Evolutionary conservation across 345 rosid genomes (phyloP).

Genomic region (rapeseed (Brassica napus)): Da-Ae NC_063444.1:17738001-17738500

Average conservation of each 20-base stretch:
- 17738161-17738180: constrained; percentile 78
- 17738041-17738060: constrained; percentile 95
- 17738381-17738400: constrained; percentile 13
- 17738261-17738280: constrained; percentile 19
- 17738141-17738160: constrained; percentile 16
- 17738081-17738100: constrained; percentile 69
- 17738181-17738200: constrained; percentile 87
- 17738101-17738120: constrained; percentile 25
- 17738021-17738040: constrained; percentile 88
- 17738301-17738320: neutral
- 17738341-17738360: constrained; percentile 24
- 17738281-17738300: constrained; percentile 26
- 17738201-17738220: constrained; percentile 89
- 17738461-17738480: constrained; percentile 6
- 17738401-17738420: constrained; percentile 18
- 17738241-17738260: neutral
- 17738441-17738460: constrained; percentile 10
- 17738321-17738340: constrained; percentile 9
- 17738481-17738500: constrained; percentile 7
- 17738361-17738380: constrained; percentile 21
- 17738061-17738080: constrained; percentile 98
- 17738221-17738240: constrained; percentile 19
- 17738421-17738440: constrained; percentile 4
- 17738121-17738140: constrained; percentile 23
- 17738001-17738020: constrained; percentile 97